These are phyloP conservation scores for Delonix regia DNA, from an alignment of 306 rosid genomes.

Conservation along the genomic window DNA sequence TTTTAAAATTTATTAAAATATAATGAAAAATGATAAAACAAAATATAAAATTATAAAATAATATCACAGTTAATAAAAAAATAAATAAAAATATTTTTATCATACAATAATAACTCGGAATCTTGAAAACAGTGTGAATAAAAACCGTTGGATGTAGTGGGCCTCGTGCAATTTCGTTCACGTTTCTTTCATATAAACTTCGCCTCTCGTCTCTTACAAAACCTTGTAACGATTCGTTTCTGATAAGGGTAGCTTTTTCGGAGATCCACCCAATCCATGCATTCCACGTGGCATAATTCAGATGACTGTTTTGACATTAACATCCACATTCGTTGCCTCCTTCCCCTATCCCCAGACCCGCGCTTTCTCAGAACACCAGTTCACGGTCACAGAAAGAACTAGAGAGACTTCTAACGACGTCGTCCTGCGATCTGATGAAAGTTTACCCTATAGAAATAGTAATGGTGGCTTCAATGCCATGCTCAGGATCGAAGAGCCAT, in stretches of 20 bases:
- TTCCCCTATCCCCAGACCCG: slow-evolving; percentile 26
- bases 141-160: too few species aligned
- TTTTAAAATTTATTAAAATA: too few species aligned
- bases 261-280: neutral
- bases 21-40: too few species aligned
- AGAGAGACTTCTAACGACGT: neutral
- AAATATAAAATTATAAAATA: too few species aligned
- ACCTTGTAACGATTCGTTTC: neutral
- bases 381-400: neutral
- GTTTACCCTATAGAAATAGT: neutral
- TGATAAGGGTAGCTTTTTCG: slow-evolving; percentile 42
- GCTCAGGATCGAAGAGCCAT: slow-evolving; percentile 10
- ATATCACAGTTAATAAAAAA: too few species aligned
- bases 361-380: neutral
- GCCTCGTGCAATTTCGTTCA: neutral
- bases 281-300: slow-evolving; percentile 35
- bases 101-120: too few species aligned
- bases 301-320: slow-evolving; percentile 15
- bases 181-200: neutral
- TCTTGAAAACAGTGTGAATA: too few species aligned
- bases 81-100: too few species aligned
- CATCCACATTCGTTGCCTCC: neutral
- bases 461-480: slow-evolving; percentile 2
- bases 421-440: slow-evolving; percentile 18
- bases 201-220: neutral